Percentiles rank a stretch among this genome's conserved stretches.
Evolutionary conservation across 495 filamentous ascomycete species (phyloP).

Genomic region (Thermothielavioides terrestris): DNA sequence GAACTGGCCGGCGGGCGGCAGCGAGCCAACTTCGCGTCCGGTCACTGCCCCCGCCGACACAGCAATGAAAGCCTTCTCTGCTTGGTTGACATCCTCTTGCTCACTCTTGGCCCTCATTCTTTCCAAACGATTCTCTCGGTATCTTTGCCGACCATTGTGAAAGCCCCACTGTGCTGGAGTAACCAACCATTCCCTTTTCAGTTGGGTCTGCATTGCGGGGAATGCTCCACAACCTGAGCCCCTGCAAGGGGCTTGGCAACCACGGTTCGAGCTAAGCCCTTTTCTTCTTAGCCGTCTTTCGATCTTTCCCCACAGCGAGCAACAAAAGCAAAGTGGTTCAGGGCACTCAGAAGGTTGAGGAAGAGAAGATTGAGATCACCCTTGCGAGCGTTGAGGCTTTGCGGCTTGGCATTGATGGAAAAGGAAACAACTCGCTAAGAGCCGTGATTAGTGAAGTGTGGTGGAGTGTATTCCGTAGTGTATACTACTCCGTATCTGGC

Average conservation of each 20-base stretch:
- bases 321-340: not conserved
- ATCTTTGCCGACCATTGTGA: not conserved
- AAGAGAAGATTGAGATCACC: not conserved
- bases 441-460: no score
- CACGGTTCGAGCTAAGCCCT: not conserved
- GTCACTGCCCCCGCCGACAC: no score
- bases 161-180: not conserved
- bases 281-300: not conserved
- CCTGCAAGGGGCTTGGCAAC: constrained; percentile 5
- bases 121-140: not conserved
- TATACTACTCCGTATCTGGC: no score
- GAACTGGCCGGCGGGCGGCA: no score
- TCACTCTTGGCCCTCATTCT: no score
- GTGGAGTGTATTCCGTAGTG: no score
- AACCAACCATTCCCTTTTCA: constrained; percentile 2
- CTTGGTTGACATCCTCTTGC: no score
- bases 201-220: constrained; percentile 8
- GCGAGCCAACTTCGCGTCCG: no score
- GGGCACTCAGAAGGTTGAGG: not conserved
- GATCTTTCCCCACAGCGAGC: not conserved
- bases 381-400: not conserved
- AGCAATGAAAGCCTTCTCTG: no score
- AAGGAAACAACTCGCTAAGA: not conserved
- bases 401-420: not conserved
- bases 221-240: constrained; percentile 2